Percentiles rank a stretch among this genome's conserved stretches.
Conservation (phyloP, 768 basidiomycete species). For the Xanthoconium stramineum region DNA sequence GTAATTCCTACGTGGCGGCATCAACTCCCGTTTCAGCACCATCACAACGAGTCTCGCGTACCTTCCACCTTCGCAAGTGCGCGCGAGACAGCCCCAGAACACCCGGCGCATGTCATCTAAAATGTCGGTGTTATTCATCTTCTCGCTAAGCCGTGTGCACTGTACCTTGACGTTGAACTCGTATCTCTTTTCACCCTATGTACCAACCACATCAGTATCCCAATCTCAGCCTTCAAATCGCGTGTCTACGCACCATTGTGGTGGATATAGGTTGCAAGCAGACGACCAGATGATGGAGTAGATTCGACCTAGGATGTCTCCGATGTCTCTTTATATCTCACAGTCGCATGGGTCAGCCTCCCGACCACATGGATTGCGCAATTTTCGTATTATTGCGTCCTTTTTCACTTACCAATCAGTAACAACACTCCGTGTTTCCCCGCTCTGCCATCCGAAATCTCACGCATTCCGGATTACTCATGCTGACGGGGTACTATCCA, state of each 20-base stretch:
- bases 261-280: background rate
- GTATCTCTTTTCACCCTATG: conserved; percentile 38
- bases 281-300: background rate
- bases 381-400: background rate
- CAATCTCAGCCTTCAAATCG: no score
- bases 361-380: background rate
- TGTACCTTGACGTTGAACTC: conserved; percentile 81
- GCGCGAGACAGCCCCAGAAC: conserved; percentile 77
- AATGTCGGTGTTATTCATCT: background rate
- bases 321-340: background rate
- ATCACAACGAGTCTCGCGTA: background rate
- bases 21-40: background rate
- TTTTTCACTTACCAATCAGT: no score
- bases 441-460: conserved; percentile 7
- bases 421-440: background rate
- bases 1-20: conserved; percentile 19
- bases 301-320: background rate
- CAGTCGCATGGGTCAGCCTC: background rate
- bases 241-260: conserved; percentile 21
- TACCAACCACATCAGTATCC: conserved; percentile 1
- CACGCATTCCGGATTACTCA: background rate
- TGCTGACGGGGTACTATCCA: no score
- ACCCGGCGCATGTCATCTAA: conserved; percentile 86
- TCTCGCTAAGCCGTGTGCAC: background rate
- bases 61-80: conserved; percentile 65